Evolutionary conservation across 2,329 filamentous ascomycete species (phyloP).

Genomic region (Monilinia fructicola): DNA sequence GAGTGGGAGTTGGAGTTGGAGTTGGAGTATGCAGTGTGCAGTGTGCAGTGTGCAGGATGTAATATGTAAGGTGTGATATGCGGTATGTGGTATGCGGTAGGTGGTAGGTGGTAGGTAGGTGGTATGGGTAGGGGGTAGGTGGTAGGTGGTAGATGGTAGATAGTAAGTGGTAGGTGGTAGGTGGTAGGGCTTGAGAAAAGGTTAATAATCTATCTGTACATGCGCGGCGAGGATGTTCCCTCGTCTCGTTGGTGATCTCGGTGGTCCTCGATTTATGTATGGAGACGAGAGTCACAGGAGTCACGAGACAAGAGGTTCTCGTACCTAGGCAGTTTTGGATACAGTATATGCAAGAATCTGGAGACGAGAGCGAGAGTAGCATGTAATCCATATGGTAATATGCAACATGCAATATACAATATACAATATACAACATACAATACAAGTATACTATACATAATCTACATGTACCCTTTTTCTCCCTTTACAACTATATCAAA

Average conservation of each 20-base stretch:
- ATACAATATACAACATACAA: too few relatives aligned
- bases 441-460: too few relatives aligned
- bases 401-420: too few relatives aligned
- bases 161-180: too few relatives aligned
- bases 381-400: too few relatives aligned
- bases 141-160: too few relatives aligned
- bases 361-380: too few relatives aligned
- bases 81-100: neutral
- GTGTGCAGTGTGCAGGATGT: neutral
- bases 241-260: conserved; percentile 7
- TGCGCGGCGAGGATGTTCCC: neutral
- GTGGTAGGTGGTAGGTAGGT: neutral
- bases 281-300: neutral
- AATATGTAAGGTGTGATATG: neutral
- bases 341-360: too few relatives aligned
- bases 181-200: conserved; percentile 8
- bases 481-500: neutral
- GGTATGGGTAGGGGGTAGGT: neutral
- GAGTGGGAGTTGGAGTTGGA: too few relatives aligned
- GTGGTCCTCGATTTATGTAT: conserved; percentile 5
- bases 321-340: neutral
- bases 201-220: conserved; percentile 14
- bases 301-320: too few relatives aligned
- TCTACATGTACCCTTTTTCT: neutral
- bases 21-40: neutral